These are phyloP conservation scores for Exophiala bonariae DNA, from an alignment of 2,329 filamentous ascomycete species.

Conservation along the genomic window DNA sequence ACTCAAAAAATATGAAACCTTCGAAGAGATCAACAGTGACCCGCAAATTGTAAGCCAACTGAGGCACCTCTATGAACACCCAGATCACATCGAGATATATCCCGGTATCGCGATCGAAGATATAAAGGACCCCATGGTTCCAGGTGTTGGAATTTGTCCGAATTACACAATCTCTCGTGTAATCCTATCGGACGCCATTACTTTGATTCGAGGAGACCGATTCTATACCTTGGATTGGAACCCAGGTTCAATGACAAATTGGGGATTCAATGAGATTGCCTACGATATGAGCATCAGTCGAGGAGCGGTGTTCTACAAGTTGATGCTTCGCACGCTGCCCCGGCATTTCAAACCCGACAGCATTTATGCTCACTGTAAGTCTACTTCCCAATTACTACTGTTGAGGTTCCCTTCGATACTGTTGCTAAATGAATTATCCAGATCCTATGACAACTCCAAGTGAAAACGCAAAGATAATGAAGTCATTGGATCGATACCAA, in stretches of 20 bases:
- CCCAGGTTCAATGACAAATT: constrained; percentile 74
- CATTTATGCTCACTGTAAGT: constrained; percentile 69
- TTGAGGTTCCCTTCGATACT: no score
- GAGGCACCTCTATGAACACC: constrained; percentile 65
- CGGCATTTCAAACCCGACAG: constrained; percentile 76
- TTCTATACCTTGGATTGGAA: constrained; percentile 68
- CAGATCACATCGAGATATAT: constrained; percentile 78
- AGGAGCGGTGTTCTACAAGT: constrained; percentile 82
- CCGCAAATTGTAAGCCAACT: constrained; percentile 67
- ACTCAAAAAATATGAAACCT: constrained; percentile 71
- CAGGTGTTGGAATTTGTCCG: constrained; percentile 70
- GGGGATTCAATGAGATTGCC: constrained; percentile 75
- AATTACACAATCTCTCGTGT: constrained; percentile 76
- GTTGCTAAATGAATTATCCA: constrained; percentile 4
- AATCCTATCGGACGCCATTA: constrained; percentile 74
- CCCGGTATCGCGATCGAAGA: constrained; percentile 76
- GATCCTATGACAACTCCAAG: constrained; percentile 67
- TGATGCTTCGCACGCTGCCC: constrained; percentile 77
- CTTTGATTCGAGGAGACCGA: constrained; percentile 74
- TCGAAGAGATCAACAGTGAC: constrained; percentile 82
- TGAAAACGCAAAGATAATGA: constrained; percentile 72
- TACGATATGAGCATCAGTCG: constrained; percentile 75
- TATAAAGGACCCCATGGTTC: constrained; percentile 70
- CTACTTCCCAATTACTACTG: no score
- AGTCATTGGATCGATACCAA: constrained; percentile 64